Evolutionary conservation across 73 alveolate species (phyloP).

Genomic region (Breviolum minutum): DNA sequence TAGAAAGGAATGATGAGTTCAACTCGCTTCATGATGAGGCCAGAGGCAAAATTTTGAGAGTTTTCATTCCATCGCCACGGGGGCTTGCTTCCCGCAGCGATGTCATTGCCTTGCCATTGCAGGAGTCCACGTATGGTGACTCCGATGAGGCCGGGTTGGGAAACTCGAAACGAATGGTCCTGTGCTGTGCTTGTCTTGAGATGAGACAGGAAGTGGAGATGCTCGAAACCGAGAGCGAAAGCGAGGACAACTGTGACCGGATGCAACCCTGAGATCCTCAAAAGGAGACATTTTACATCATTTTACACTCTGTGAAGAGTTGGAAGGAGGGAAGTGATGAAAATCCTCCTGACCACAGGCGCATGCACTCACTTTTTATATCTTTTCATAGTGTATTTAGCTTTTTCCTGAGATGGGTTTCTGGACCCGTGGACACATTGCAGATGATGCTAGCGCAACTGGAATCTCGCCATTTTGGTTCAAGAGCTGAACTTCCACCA

Average conservation of each 20-base stretch:
- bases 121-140: slow-evolving; percentile 30
- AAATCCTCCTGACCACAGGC: slow-evolving; percentile 1
- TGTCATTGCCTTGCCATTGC: too few species aligned
- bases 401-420: background rate
- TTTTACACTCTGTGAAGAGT: background rate
- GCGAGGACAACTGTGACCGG: background rate
- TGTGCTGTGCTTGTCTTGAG: background rate
- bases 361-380: background rate
- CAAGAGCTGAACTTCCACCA: background rate
- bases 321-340: slow-evolving; percentile 10
- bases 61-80: too few species aligned
- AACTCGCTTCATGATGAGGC: slow-evolving; percentile 67
- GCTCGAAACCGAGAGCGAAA: background rate
- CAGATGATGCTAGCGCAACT: too few species aligned
- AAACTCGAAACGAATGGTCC: background rate
- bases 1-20: slow-evolving; percentile 81
- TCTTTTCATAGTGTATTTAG: background rate
- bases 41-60: too few species aligned
- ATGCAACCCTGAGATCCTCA: background rate
- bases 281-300: background rate
- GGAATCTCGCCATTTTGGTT: background rate
- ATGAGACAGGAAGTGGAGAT: slow-evolving; percentile 6
- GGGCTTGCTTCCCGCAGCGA: too few species aligned
- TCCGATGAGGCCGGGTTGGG: background rate
- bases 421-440: background rate